Conservation (phyloP, 352 stramenopile genomes). For the Achlya hypogyna region DNA sequence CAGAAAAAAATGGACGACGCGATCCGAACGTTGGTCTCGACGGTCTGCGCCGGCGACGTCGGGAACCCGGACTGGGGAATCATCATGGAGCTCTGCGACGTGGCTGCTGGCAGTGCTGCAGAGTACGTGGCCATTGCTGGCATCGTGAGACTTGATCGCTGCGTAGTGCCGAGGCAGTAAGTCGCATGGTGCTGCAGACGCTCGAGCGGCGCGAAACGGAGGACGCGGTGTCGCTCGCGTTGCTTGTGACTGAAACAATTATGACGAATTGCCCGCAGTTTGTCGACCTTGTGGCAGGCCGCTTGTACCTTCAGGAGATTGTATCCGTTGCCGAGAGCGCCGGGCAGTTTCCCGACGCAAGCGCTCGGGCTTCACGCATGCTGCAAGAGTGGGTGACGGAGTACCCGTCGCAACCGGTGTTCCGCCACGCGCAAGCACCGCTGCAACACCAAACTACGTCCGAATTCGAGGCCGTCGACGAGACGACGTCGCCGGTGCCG, state of each 20-base stretch:
- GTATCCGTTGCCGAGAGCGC: constrained; percentile 54
- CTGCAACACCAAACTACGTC: constrained; percentile 69
- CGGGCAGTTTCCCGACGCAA: constrained; percentile 55
- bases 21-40: not conserved
- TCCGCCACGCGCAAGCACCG: constrained; percentile 70
- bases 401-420: constrained; percentile 39
- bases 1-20: not conserved
- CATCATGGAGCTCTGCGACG: constrained; percentile 17
- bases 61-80: constrained; percentile 14
- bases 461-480: constrained; percentile 3
- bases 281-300: constrained; percentile 43
- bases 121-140: not conserved
- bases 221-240: constrained; percentile 34
- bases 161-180: constrained; percentile 5
- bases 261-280: constrained; percentile 72
- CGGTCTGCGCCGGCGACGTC: constrained; percentile 8
- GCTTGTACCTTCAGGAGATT: constrained; percentile 59
- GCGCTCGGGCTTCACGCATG: constrained; percentile 59
- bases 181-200: not conserved
- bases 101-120: not conserved
- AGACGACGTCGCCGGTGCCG: not conserved
- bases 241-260: constrained; percentile 59
- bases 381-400: constrained; percentile 78
- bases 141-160: not conserved
- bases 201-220: not conserved